Percentiles rank a stretch among this genome's conserved stretches.
phyloP scores from a whole-genome alignment of 2,329 filamentous ascomycete genomes.

The Orbilia oligospora region DNA sequence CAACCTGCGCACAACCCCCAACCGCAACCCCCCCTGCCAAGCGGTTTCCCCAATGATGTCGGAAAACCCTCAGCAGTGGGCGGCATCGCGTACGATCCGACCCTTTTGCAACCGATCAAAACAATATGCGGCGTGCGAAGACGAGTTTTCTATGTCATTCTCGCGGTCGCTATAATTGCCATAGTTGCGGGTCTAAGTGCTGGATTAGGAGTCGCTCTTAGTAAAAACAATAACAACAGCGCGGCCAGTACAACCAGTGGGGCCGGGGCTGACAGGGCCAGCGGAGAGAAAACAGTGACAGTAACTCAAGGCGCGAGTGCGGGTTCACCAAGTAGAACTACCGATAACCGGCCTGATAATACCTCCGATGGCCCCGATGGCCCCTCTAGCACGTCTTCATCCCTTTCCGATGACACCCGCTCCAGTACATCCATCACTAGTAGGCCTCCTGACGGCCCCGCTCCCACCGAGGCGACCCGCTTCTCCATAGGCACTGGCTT shows the following conservation, averaged over 20 bases:
- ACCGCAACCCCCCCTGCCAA: not conserved
- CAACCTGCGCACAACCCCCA: not conserved
- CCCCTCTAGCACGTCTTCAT: not conserved
- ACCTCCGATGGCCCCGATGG: not conserved
- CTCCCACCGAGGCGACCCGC: not conserved
- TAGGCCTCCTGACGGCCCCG: not conserved
- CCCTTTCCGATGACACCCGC: not conserved
- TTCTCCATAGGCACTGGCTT: slow-evolving; percentile 6
- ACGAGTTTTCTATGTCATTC: slow-evolving; percentile 10
- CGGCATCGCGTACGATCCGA: slow-evolving; percentile 8
- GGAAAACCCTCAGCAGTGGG: not conserved
- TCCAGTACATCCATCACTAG: not conserved
- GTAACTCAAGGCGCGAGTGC: not conserved
- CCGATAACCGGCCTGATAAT: not conserved
- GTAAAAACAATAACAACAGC: slow-evolving; percentile 9
- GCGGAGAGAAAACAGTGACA: not conserved
- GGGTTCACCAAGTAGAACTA: not conserved
- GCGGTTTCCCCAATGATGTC: not conserved
- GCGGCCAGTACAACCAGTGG: not conserved
- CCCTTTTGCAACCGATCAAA: not conserved
- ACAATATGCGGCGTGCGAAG: slow-evolving; percentile 19
- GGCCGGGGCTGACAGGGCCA: not conserved
- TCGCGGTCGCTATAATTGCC: slow-evolving; percentile 2
- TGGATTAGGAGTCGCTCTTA: slow-evolving; percentile 3
- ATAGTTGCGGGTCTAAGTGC: slow-evolving; percentile 1